These are phyloP conservation scores for Penicillium digitatum DNA, from an alignment of 2,329 filamentous ascomycete species.

Conservation along the genomic window DNA sequence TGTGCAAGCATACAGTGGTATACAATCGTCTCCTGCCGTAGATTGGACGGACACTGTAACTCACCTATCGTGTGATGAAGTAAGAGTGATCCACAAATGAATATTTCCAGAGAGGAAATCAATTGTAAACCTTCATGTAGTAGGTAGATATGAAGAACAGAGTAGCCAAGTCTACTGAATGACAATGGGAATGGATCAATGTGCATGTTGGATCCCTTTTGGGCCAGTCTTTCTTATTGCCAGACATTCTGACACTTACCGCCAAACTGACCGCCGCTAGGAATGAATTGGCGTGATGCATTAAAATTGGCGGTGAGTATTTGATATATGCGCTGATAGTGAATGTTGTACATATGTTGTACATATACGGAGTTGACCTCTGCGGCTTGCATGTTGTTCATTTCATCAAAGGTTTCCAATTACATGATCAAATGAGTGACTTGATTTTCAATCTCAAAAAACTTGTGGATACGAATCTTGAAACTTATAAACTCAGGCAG, in stretches of 20 bases:
- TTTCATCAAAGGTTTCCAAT: neutral
- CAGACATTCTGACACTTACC: conserved; percentile 13
- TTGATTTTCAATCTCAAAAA: neutral
- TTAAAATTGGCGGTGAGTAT: neutral
- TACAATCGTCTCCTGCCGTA: conserved; percentile 5
- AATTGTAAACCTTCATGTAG: neutral
- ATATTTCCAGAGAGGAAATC: neutral
- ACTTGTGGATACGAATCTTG: too few relatives aligned
- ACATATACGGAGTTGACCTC: too few relatives aligned
- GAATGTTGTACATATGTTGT: too few relatives aligned
- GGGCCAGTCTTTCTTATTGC: conserved; percentile 19
- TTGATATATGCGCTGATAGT: neutral
- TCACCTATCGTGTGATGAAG: neutral
- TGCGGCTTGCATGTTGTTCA: conserved; percentile 1
- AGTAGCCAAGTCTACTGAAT: neutral
- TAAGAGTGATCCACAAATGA: neutral
- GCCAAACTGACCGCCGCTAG: conserved; percentile 8
- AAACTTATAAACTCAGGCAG: too few relatives aligned
- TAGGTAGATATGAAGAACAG: neutral
- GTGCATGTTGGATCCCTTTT: conserved; percentile 26
- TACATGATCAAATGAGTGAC: neutral
- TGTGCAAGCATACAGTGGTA: neutral
- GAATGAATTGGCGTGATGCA: neutral
- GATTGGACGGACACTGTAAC: neutral
- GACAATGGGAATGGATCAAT: conserved; percentile 17